Evolutionary conservation across 2,329 filamentous ascomycete genomes (phyloP).

Genomic region (Cytospora paraplurivora): DNA sequence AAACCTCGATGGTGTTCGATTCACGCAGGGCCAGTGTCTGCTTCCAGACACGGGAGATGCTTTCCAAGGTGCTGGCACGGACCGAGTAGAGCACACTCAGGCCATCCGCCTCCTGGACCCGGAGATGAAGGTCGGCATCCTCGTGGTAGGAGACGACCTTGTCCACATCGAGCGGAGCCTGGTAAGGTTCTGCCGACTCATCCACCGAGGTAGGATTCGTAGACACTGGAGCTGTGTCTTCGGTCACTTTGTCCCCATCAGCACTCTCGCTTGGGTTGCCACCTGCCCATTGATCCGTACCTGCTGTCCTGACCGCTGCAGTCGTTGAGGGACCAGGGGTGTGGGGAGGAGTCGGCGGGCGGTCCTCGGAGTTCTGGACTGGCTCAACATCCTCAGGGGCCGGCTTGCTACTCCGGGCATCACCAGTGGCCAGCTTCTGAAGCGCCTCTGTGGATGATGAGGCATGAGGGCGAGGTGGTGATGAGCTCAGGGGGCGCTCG

Average conservation of each 20-base stretch:
- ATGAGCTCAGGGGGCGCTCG: slow-evolving; percentile 15
- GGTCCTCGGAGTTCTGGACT: slow-evolving; percentile 11
- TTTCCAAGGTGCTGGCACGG: slow-evolving; percentile 27
- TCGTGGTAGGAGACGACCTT: slow-evolving; percentile 29
- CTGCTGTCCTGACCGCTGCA: slow-evolving; percentile 1
- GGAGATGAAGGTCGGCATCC: slow-evolving; percentile 31
- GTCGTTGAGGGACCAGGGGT: slow-evolving; percentile 21
- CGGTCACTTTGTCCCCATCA: slow-evolving; percentile 6
- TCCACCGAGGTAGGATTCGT: slow-evolving; percentile 12
- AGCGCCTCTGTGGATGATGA: slow-evolving; percentile 15
- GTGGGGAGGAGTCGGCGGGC: slow-evolving; percentile 25
- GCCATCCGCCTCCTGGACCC: slow-evolving; percentile 21
- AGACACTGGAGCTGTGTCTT: neutral
- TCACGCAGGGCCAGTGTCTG: slow-evolving; percentile 13
- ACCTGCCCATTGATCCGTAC: neutral
- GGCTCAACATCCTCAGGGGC: neutral
- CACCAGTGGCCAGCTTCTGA: slow-evolving; percentile 9
- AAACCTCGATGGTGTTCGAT: slow-evolving; percentile 10
- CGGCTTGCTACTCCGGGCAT: neutral
- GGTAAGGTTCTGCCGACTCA: neutral
- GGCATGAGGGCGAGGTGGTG: slow-evolving; percentile 12
- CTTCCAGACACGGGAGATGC: slow-evolving; percentile 29
- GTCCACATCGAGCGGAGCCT: slow-evolving; percentile 1
- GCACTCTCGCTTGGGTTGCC: neutral
- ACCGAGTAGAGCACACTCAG: slow-evolving; percentile 28